A percentile compares a stretch with the other conserved stretches of the same genome.
These are phyloP conservation scores for Backusella westeae DNA, from an alignment of 192 early-diverging fungal genomes.

Conservation along the genomic window DNA sequence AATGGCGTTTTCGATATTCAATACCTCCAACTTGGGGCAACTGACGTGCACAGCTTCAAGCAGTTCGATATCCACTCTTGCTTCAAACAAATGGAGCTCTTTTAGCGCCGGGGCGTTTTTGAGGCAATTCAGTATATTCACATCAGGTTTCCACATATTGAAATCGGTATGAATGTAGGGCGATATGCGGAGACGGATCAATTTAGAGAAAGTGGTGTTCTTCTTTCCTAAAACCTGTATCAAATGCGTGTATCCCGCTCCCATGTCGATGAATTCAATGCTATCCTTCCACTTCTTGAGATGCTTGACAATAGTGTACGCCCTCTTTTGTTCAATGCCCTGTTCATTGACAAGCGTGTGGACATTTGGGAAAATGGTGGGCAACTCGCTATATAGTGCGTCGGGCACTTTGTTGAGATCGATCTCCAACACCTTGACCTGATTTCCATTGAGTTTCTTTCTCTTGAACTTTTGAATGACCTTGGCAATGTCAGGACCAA, in stretches of 20 bases:
- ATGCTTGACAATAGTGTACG: not conserved
- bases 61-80: not conserved
- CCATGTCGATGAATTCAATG: not conserved
- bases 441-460: not conserved
- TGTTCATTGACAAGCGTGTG: not conserved
- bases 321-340: not conserved
- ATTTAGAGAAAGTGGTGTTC: not conserved
- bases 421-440: not conserved
- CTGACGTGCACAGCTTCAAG: not conserved
- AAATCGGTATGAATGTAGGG: not conserved
- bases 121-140: not conserved
- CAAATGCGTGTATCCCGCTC: not conserved
- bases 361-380: not conserved
- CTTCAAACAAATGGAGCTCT: not conserved
- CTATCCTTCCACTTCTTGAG: not conserved
- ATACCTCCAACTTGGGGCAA: not conserved
- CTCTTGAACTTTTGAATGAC: not conserved
- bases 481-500: not conserved
- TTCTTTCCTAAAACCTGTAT: not conserved
- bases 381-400: not conserved
- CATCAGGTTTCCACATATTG: not conserved
- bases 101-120: not conserved
- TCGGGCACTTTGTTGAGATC: not conserved
- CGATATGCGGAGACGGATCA: not conserved
- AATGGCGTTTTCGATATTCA: not conserved